Base-by-base conservation (phyloP, 345 rosid genomes). In the Arabidopsis suecica region DNA sequence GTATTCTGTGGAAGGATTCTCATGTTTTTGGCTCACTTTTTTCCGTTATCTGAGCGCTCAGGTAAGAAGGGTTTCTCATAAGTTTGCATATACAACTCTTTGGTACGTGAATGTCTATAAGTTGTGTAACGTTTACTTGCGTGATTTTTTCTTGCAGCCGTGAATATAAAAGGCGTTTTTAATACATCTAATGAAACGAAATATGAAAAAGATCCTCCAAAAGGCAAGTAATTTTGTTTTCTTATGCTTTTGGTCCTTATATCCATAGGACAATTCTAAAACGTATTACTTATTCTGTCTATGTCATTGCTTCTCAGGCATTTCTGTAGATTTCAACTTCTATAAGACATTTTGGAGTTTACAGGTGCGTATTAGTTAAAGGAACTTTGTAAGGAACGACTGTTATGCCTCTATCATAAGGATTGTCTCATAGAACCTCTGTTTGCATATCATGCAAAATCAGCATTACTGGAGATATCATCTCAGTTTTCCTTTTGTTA, bases 1-100 rank as follows among this genome's bases (percentile, higher is more conserved):
- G 96, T 95, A 57, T 93, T 93, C 67, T 95, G 98, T 66, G 99
- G 99, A 77, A 86, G 97, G 48, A 95, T 95, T 74, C 98, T 95
- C 70, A 90, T 90, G 97, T 92, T 95, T 71, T 81, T 95, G 71
- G 98, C 99, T 53, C 97, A 95, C 76, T 93, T 95, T 80, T 92
- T 95, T 66, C 99, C 99, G 5, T 62, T 95, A 23, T 95, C 99
- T 0, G 98, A 95, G 73, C 97, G 98, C 50, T 95, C 99, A 78
- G 99, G 99, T 90, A 83, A 37, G 9, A 69, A 20, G 48, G 75
- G 61, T 22, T 72, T 61, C 67, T 72, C 33, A 51, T 58, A 32
- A 45, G 18, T 40, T 65, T 36, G 38, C 34, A 34, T 41, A 22
- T 41, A 69, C 25, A 14, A n/a, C 42, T 47, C 45, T 66, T 45